Evolutionary conservation across 495 filamentous ascomycete genomes (phyloP).

Genomic region (Talaromyces proteolyticus): DNA sequence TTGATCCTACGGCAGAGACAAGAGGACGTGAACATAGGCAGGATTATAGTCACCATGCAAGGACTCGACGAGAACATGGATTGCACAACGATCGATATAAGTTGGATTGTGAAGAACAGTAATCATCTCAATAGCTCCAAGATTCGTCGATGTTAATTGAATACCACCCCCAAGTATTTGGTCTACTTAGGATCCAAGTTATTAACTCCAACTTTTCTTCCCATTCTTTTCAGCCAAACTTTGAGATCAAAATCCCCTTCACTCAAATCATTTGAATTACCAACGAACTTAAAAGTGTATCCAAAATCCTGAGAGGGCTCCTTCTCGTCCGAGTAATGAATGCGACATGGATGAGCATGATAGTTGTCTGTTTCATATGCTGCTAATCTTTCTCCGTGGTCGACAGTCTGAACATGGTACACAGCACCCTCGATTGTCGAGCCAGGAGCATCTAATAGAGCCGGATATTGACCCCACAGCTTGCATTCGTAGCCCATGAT

Average conservation of each 20-base stretch:
- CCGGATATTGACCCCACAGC: conserved; percentile 24
- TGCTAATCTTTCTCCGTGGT: conserved; percentile 17
- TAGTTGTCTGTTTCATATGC: conserved; percentile 24
- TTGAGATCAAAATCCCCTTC: conserved; percentile 21
- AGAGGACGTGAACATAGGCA: too few relatives aligned
- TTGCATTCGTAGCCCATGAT: conserved; percentile 14
- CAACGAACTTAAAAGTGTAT: conserved; percentile 22
- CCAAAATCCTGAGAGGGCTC: conserved; percentile 12
- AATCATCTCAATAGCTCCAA: too few relatives aligned
- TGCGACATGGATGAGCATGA: conserved; percentile 10
- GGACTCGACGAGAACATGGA: too few relatives aligned
- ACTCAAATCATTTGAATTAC: conserved; percentile 16
- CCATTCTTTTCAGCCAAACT: conserved; percentile 14
- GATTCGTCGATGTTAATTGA: too few relatives aligned
- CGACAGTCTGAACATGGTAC: conserved; percentile 17
- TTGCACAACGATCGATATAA: too few relatives aligned
- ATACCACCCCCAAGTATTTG: too few relatives aligned
- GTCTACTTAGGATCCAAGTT: too few relatives aligned
- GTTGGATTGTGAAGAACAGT: too few relatives aligned
- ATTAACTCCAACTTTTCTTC: too few relatives aligned
- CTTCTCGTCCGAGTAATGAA: conserved; percentile 16
- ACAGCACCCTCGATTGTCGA: conserved; percentile 14
- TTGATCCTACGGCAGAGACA: too few relatives aligned
- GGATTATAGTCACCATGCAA: too few relatives aligned
- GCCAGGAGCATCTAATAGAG: conserved; percentile 13